phyloP scores from a whole-genome alignment of 2,329 filamentous ascomycete species.

The Hypoxylon sp. region DNA sequence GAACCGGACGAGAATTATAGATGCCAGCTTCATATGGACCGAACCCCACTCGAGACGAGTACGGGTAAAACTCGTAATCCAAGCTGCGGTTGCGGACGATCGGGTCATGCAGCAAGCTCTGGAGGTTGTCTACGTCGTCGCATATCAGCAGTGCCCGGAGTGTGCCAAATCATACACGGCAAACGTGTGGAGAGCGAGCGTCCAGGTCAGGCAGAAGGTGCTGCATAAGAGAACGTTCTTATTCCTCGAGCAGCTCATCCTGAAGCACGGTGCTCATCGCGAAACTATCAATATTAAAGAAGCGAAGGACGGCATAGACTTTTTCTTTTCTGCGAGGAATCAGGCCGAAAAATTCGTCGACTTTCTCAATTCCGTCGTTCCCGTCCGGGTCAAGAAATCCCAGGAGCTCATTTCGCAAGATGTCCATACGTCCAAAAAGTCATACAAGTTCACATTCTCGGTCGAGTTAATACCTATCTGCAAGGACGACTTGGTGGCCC shows the following conservation, averaged over 20 bases:
- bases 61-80: slow-evolving; percentile 94
- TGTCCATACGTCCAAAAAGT: slow-evolving; percentile 86
- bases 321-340: slow-evolving; percentile 89
- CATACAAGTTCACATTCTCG: slow-evolving; percentile 94
- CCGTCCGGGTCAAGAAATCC: slow-evolving; percentile 81
- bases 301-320: slow-evolving; percentile 93
- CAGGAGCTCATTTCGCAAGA: slow-evolving; percentile 95
- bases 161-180: slow-evolving; percentile 96
- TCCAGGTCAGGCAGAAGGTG: slow-evolving; percentile 97
- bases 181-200: slow-evolving; percentile 91
- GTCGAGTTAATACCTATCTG: slow-evolving; percentile 92
- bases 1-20: slow-evolving; percentile 90
- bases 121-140: slow-evolving; percentile 90
- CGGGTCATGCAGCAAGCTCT: slow-evolving; percentile 88
- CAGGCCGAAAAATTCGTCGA: slow-evolving; percentile 93
- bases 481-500: slow-evolving; percentile 94
- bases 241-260: slow-evolving; percentile 87
- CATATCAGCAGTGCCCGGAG: slow-evolving; percentile 92
- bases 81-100: slow-evolving; percentile 70
- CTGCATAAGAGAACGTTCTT: slow-evolving; percentile 83
- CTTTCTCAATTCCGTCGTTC: slow-evolving; percentile 83
- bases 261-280: slow-evolving; percentile 90
- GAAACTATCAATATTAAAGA: slow-evolving; percentile 99
- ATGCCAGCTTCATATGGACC: slow-evolving; percentile 97
- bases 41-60: slow-evolving; percentile 93